These are phyloP conservation scores for Castanea sativa DNA, from an alignment of 306 rosid species.

Conservation along the genomic window DNA sequence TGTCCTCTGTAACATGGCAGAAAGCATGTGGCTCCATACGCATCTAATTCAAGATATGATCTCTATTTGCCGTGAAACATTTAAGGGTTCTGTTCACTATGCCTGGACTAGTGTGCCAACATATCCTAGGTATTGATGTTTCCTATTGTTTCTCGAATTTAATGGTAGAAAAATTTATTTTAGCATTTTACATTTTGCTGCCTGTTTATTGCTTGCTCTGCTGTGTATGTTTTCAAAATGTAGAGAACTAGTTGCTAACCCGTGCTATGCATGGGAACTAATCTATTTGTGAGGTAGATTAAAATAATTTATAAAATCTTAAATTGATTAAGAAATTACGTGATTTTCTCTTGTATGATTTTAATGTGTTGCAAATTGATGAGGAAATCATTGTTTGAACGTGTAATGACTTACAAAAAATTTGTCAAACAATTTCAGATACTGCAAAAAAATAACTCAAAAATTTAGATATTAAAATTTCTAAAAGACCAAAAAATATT, in stretches of 20 bases:
- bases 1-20: slow-evolving; percentile 97
- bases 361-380: no score
- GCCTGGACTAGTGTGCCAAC: slow-evolving; percentile 99
- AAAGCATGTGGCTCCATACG: slow-evolving; percentile 99
- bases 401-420: no score
- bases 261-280: no score
- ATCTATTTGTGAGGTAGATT: no score
- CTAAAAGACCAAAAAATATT: no score
- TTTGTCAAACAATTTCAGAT: no score
- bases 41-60: slow-evolving; percentile 90
- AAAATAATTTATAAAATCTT: no score
- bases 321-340: no score
- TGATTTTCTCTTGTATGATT: no score
- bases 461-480: no score
- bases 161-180: neutral
- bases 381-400: no score
- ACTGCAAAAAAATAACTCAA: no score
- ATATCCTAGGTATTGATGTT: slow-evolving; percentile 66
- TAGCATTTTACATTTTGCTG: neutral
- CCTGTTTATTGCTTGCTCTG: neutral
- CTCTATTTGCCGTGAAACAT: slow-evolving; percentile 62
- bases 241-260: neutral
- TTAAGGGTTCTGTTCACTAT: slow-evolving; percentile 86
- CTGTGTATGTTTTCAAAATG: neutral
- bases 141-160: neutral